Evolutionary conservation across 2,329 filamentous ascomycete genomes (phyloP).

Genomic region (Venturia asperata): DNA sequence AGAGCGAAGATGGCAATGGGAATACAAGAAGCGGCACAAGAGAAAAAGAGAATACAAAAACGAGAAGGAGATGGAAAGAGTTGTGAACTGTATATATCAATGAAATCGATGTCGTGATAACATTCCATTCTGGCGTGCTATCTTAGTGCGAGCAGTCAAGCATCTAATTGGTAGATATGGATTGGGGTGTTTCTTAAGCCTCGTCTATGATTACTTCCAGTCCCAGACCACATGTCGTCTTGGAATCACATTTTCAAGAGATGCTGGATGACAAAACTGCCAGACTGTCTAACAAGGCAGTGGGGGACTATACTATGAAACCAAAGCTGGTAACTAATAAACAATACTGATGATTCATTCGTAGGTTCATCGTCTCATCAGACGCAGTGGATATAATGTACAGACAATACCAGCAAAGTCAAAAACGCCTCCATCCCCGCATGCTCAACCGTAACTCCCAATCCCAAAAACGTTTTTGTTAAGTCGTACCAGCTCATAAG

Average conservation of each 20-base stretch:
- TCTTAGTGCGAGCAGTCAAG: background rate
- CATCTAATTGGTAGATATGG: background rate
- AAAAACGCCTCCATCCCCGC: background rate
- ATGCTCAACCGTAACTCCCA: background rate
- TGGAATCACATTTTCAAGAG: no score
- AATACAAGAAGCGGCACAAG: background rate
- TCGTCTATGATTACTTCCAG: background rate
- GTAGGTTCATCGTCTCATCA: background rate
- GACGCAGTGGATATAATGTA: slow-evolving; percentile 4
- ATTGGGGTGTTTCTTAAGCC: background rate
- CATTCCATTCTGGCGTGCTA: background rate
- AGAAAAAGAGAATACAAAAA: background rate
- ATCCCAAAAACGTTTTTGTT: background rate
- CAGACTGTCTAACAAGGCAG: no score
- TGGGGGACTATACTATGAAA: no score
- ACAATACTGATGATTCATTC: slow-evolving; percentile 7
- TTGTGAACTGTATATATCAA: background rate
- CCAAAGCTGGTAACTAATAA: background rate
- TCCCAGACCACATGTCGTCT: background rate
- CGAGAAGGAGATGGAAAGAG: background rate
- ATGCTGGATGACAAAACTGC: no score
- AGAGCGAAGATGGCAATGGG: background rate
- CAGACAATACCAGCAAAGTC: background rate
- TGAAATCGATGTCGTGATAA: background rate
- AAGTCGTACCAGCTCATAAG: background rate